Evolutionary conservation across 2,329 filamentous ascomycete genomes (phyloP), one percentile per base, ranked within the genome.

Genomic region (Eutypella sp.): DNA sequence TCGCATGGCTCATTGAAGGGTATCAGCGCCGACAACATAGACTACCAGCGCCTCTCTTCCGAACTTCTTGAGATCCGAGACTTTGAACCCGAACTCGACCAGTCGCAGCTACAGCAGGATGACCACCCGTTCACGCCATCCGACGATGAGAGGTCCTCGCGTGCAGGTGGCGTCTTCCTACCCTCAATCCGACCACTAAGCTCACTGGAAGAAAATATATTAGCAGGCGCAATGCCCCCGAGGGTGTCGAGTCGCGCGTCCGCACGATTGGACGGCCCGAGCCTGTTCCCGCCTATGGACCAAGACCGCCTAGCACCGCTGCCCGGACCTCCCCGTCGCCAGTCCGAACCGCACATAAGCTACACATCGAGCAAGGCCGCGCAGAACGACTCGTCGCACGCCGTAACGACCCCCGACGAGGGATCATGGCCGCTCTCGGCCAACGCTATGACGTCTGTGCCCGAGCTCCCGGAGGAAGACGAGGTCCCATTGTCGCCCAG

Each of bases 401-500:
- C 72, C 20, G 58, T 73, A 31, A 68, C 70, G 19, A 70, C 68
- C 19, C 56, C 68, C 59, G 65, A 69, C 40, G 67, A 72, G 29
- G 64, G 63, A 15, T 67, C 70, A 8, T 74, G 71, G 71, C 71
- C 71, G 2, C 57, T 80, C 42, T 63, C 67, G 2, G 60, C 64
- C 20, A 60, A 65, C 7, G 56, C 59, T n/a, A 61, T 61, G 44
- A 64, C 58, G 11, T 65, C 72, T 18, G 65, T 85, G 16, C 71
- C 79, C 5, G 75, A 82, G 53, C 80, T 84, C 4, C 78, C 80
- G 1, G 81, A 84, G 57, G 81, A 84, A 55, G 81, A 84, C 27
- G 81, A 84, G 51, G 69, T n/a, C 71, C 47, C 60, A 63, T 39
- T n/a, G n/a, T n/a, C n/a, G n/a, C n/a, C n/a, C n/a, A n/a, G n/a